Conservation (phyloP, 2,329 filamentous ascomycete species). For the Apiospora hydei region DNA sequence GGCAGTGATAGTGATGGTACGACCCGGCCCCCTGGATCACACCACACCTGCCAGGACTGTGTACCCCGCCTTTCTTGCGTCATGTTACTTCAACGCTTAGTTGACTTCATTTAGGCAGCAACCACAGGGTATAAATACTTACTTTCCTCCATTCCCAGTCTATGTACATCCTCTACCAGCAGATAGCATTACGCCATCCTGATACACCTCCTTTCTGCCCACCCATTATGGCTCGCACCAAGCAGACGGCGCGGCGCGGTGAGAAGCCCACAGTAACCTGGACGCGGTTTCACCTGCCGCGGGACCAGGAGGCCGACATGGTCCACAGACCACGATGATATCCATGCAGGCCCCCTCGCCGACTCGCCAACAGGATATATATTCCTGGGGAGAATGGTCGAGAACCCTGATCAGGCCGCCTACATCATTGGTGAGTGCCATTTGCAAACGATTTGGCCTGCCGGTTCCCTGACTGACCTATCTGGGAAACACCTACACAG, state of each 20-base stretch:
- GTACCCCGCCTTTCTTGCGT: no score
- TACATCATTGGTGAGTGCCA: constrained; percentile 31
- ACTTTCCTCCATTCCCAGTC: no score
- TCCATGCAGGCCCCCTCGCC: constrained; percentile 32
- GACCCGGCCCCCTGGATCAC: background rate
- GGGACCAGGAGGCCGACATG: constrained; percentile 34
- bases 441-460: background rate
- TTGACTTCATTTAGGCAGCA: no score
- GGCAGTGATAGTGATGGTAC: background rate
- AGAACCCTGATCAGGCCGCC: constrained; percentile 32
- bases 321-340: constrained; percentile 26
- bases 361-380: constrained; percentile 25
- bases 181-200: no score
- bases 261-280: constrained; percentile 37
- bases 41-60: no score
- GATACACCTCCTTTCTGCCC: background rate
- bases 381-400: constrained; percentile 32
- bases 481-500: constrained; percentile 23
- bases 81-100: no score
- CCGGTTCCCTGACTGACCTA: constrained; percentile 25
- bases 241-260: constrained; percentile 48
- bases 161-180: no score
- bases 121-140: no score
- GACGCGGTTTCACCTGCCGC: constrained; percentile 35
- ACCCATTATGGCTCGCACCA: constrained; percentile 8